Base-by-base conservation (phyloP, 768 basidiomycete genomes). In the Rhodotorula sphaerocarpa region DNA sequence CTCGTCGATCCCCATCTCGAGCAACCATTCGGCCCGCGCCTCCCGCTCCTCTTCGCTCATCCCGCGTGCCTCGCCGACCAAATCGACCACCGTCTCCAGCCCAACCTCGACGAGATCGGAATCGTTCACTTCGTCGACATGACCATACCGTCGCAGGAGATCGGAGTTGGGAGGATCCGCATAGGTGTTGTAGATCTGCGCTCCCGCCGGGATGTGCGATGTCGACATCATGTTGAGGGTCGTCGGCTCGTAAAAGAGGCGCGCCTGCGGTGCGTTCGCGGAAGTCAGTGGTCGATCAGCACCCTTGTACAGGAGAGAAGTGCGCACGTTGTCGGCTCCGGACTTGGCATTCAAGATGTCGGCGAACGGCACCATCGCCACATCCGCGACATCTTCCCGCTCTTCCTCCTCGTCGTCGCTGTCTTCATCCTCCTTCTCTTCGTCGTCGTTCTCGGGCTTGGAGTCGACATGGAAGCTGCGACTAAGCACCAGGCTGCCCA, bases 111-210 rank as follows among this genome's bases (percentile, higher is more conserved):
- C 69, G 18, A 73, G 30, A 45, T 72, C 70, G 10, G 65, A 55
- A 0, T 67, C 63, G 47, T 70, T 72, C 25, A 45, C 39, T 33
- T 84, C 72, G 75, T 97, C 95, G 57, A 93, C 85, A 71, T 96
- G 87, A 1, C 95, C 95, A 72, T 93, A 97, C 59, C 88, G 83
- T 47, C 95, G 83, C n/a, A 99, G 80, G 12, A 99, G 82, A 69
- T 92, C 92, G 11, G 87, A 82, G 73, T 97, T 97, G 9, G 93
- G 90, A 3, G 83, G 57, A 71, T 92, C 87, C 31, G 86, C 89
- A 74, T 97, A 99, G 0, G 93, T 96, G 74, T 97, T 97, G 83
- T 91, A 91, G 52, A 99, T 91, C 75, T 97, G 92, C 67, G 87
- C 86, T 2, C 89, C 90, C 21, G 80, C 76, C 60, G 79, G 78